phyloP scores from a whole-genome alignment of 1,284 basidiomycete species.

The Malassezia obtusa region DNA sequence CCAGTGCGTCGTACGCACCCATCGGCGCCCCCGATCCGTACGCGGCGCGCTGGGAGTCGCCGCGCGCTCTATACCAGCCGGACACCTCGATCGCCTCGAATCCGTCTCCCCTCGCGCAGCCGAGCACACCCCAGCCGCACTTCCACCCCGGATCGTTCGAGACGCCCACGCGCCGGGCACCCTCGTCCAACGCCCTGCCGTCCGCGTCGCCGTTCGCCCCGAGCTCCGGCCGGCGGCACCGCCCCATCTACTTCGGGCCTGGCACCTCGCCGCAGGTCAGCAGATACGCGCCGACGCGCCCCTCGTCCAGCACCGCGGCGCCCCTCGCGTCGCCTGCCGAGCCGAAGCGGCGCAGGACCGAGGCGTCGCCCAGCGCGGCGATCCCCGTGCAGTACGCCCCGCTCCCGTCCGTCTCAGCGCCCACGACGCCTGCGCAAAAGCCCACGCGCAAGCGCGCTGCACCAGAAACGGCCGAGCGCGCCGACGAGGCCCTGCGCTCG shows the following conservation, averaged over 20 bases:
- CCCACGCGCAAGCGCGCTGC: constrained; percentile 7
- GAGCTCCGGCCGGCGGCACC: constrained; percentile 7
- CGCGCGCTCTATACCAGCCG: not conserved
- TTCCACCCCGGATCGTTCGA: constrained; percentile 11
- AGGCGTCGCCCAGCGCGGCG: not conserved
- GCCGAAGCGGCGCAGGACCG: constrained; percentile 8
- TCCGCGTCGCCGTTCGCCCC: constrained; percentile 9
- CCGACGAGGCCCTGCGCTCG: not conserved
- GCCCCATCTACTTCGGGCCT: constrained; percentile 14
- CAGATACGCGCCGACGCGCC: constrained; percentile 10
- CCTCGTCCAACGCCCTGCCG: not conserved
- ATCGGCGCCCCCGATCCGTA: not conserved
- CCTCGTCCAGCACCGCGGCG: constrained; percentile 5
- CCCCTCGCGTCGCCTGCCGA: not conserved
- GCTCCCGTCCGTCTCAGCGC: not conserved
- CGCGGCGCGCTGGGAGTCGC: not conserved
- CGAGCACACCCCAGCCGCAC: not conserved
- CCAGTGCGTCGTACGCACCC: too few species aligned
- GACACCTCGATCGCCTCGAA: not conserved
- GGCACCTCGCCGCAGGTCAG: constrained; percentile 1
- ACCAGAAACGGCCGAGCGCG: not conserved
- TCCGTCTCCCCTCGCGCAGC: not conserved
- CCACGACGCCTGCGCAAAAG: not conserved
- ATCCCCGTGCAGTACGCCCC: not conserved
- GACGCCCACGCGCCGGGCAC: constrained; percentile 2